Percentiles rank a stretch among this genome's conserved stretches.
These are phyloP conservation scores for Acacia pycnantha DNA, from an alignment of 331 rosid species.

Conservation along the genomic window DNA sequence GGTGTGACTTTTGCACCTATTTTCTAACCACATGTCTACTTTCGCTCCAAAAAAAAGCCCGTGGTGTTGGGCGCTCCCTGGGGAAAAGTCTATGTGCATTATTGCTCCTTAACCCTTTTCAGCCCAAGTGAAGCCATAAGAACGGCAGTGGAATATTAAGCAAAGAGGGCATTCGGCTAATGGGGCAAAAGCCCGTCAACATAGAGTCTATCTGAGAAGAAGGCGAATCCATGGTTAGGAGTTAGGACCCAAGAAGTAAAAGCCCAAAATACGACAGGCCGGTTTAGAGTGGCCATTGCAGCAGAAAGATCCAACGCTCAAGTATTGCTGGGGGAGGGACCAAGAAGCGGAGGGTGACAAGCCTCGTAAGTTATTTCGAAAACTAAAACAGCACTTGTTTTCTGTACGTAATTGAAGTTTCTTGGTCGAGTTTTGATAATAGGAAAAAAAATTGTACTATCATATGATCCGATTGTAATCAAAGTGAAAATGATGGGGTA, in stretches of 20 bases:
- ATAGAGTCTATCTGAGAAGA: background rate
- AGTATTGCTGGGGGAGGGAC: background rate
- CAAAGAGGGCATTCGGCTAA: background rate
- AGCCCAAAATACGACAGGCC: background rate
- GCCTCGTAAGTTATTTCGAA: background rate
- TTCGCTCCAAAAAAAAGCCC: too few species aligned
- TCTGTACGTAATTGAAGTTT: background rate
- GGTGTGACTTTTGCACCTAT: too few species aligned
- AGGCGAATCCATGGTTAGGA: background rate
- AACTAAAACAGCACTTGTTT: background rate
- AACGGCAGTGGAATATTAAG: background rate
- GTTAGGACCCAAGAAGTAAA: background rate
- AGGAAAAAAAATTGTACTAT: too few species aligned
- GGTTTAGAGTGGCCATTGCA: too few species aligned
- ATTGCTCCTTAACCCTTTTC: too few species aligned
- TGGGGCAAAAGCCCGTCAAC: background rate
- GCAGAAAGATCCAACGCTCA: background rate
- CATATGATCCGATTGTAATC: background rate
- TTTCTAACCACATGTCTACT: too few species aligned
- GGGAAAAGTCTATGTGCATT: too few species aligned
- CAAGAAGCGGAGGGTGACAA: background rate
- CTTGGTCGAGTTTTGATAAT: background rate
- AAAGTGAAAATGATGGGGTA: background rate
- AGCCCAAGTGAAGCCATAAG: background rate
- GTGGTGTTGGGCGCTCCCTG: too few species aligned